These are phyloP conservation scores for Arthrobotrys conoides DNA, from an alignment of 2,329 filamentous ascomycete species.

Conservation along the genomic window DNA sequence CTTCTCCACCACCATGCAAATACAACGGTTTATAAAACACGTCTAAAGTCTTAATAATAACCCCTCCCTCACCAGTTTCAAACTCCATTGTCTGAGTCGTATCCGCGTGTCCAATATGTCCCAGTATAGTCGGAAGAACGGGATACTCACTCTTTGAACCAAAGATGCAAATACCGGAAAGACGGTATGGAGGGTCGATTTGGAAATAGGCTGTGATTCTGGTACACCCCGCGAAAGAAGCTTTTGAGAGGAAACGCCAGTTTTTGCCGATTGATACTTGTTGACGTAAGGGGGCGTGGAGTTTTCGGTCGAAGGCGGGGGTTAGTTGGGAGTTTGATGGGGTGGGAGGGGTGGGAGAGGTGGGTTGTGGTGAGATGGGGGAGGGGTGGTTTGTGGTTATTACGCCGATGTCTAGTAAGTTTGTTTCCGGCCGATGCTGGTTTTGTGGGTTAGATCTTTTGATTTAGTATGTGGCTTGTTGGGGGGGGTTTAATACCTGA, in stretches of 20 bases:
- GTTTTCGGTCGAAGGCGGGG: neutral
- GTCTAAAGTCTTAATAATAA: neutral
- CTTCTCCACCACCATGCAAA: too few relatives aligned
- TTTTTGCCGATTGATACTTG: neutral
- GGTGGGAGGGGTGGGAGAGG: neutral
- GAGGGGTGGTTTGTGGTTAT: neutral
- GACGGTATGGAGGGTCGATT: neutral
- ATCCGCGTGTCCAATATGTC: conserved; percentile 4
- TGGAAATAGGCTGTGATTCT: neutral
- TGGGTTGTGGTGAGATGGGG: neutral
- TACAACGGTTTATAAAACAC: neutral
- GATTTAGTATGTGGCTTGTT: neutral
- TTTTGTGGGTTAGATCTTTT: too few relatives aligned
- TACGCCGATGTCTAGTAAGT: conserved; percentile 4
- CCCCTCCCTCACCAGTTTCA: neutral
- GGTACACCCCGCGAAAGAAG: neutral
- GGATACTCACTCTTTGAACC: neutral
- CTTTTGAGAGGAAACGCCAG: neutral
- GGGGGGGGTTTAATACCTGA: neutral
- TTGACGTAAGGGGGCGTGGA: neutral
- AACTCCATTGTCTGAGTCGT: neutral
- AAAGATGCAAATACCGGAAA: conserved; percentile 1
- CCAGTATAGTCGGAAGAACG: neutral
- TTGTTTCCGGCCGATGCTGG: neutral
- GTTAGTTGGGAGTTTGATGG: neutral